phyloP scores from a whole-genome alignment of 164 flowering plant genomes.

The Liquidambar formosana region DNA sequence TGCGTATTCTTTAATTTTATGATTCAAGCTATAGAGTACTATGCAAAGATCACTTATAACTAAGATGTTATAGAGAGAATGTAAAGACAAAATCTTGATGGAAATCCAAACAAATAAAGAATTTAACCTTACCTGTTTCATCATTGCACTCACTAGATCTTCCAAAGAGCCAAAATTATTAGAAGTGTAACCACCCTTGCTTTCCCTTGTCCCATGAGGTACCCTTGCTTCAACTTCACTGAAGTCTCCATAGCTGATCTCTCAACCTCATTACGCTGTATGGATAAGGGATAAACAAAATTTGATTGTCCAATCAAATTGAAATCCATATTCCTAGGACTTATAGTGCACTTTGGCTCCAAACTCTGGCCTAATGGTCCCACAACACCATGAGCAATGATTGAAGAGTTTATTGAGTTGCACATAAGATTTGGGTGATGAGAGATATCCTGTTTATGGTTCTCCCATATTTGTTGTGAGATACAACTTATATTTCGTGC shows the following conservation, averaged over 20 bases:
- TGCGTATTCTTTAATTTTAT: too few species aligned
- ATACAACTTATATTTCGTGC: conserved; percentile 25
- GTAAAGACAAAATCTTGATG: too few species aligned
- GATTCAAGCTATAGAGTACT: too few species aligned
- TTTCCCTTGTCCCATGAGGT: too few species aligned
- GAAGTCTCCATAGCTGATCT: conserved; percentile 26
- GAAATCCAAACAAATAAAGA: background rate
- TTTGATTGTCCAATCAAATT: conserved; percentile 26
- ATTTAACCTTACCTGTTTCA: conserved; percentile 41
- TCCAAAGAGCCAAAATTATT: conserved; percentile 51
- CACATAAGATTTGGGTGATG: conserved; percentile 25
- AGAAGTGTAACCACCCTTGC: conserved; percentile 27
- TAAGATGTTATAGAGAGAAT: too few species aligned
- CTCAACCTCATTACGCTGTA: conserved; percentile 30
- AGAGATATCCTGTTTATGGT: conserved; percentile 22
- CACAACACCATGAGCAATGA: conserved; percentile 26
- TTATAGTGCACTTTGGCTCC: conserved; percentile 24
- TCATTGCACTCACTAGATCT: conserved; percentile 49
- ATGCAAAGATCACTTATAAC: too few species aligned
- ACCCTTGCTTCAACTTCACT: conserved; percentile 35
- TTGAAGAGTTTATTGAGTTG: conserved; percentile 28
- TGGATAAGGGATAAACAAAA: conserved; percentile 26
- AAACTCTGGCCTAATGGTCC: conserved; percentile 25
- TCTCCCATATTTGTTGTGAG: conserved; percentile 37
- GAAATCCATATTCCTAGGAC: conserved; percentile 25